phyloP scores from a whole-genome alignment of 495 filamentous ascomycete genomes.

The Penicillium goetzii region DNA sequence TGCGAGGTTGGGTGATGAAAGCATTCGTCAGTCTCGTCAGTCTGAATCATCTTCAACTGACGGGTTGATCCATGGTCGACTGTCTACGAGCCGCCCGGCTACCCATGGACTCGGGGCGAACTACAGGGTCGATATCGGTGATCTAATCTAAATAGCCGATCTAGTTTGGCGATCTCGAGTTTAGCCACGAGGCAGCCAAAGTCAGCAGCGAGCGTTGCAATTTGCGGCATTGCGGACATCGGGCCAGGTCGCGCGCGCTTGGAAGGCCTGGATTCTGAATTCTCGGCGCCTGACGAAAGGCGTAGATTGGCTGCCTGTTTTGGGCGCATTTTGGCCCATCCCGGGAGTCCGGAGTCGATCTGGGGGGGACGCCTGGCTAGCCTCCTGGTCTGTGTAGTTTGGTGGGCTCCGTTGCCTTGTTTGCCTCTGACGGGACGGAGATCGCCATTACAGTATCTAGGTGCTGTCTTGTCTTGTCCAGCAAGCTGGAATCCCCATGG shows the following conservation, averaged over 20 bases:
- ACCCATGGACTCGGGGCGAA: conserved; percentile 27
- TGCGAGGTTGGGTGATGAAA: conserved; percentile 38
- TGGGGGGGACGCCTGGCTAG: background rate
- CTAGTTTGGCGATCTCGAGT: background rate
- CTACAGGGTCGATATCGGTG: background rate
- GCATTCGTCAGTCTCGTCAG: conserved; percentile 42
- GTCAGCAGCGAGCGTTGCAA: background rate
- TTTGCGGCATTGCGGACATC: background rate
- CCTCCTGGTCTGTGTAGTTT: background rate
- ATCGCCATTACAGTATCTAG: background rate
- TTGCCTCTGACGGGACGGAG: background rate
- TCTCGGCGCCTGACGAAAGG: background rate
- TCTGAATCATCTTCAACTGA: conserved; percentile 34
- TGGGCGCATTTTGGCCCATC: background rate
- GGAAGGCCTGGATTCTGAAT: background rate
- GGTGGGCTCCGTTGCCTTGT: conserved; percentile 15
- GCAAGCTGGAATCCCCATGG: background rate
- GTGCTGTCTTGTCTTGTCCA: background rate
- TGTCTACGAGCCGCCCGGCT: conserved; percentile 19
- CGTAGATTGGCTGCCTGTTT: conserved; percentile 9
- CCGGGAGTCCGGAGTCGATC: background rate
- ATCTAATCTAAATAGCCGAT: background rate
- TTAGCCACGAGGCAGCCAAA: background rate
- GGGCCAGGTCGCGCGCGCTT: conserved; percentile 8
- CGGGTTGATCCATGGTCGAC: conserved; percentile 35